Evolutionary conservation across 495 filamentous ascomycete species (phyloP).

Genomic region (Tuber umbilicatum): DNA sequence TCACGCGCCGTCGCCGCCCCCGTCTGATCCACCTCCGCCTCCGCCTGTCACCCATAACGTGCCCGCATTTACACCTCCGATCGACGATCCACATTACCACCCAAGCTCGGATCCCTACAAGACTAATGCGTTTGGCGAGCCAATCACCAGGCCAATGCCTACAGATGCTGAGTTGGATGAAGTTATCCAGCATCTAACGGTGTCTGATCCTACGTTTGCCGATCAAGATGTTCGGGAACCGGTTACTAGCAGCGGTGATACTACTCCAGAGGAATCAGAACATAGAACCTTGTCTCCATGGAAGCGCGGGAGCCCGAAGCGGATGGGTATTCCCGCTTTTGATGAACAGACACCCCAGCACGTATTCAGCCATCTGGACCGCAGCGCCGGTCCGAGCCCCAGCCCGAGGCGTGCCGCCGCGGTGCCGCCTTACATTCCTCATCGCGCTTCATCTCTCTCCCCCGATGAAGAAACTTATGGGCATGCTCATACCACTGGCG

Average conservation of each 20-base stretch:
- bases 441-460: conserved; percentile 37
- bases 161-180: conserved; percentile 41
- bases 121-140: conserved; percentile 14
- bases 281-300: conserved; percentile 22
- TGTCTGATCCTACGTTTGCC: conserved; percentile 22
- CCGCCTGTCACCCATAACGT: conserved; percentile 24
- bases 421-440: conserved; percentile 9
- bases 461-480: conserved; percentile 30
- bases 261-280: conserved; percentile 21
- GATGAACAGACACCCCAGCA: conserved; percentile 32
- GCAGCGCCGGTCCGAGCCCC: conserved; percentile 39
- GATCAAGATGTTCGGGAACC: conserved; percentile 15
- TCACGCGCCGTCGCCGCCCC: conserved; percentile 39
- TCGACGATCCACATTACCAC: conserved; percentile 9
- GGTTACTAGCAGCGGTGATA: conserved; percentile 11
- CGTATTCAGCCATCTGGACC: conserved; percentile 25
- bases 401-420: conserved; percentile 22
- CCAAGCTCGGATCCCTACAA: conserved; percentile 22
- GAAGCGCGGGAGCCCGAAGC: conserved; percentile 28
- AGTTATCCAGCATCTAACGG: conserved; percentile 31
- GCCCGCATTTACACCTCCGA: conserved; percentile 24
- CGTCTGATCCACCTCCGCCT: conserved; percentile 34
- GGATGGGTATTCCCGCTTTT: conserved; percentile 29
- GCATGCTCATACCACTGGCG: conserved; percentile 24
- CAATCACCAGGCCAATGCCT: conserved; percentile 27